Base-by-base conservation (phyloP, 805 yeast genomes). In the Pichia gijzeniarum region DNA sequence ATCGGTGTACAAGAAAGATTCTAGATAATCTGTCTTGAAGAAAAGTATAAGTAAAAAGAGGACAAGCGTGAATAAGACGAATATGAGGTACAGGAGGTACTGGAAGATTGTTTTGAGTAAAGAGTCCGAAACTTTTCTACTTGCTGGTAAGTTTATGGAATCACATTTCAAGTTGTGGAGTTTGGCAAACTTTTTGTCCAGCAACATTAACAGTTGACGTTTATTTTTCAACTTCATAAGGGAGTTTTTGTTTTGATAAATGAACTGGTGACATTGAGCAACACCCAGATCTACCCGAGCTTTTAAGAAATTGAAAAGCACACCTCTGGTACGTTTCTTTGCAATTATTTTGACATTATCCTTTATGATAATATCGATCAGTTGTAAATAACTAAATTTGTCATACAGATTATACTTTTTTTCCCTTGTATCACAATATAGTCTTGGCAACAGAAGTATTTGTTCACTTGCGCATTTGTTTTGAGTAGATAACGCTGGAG, bases 221-320 rank as follows among this genome's bases (percentile, higher is more conserved):
- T 49, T 49, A 17, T 38, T 49, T 14, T 41, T 43, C 16, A 46
- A 31, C 38, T 41, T 47, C n/a, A 28, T 4, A 3, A 49, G 21
- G 2, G 22, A 16, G 10, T n/a, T 31, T 16, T 41, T 18, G 17
- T 44, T 20, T 8, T 39, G 17, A 3, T n/a, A 13, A 5, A 49
- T n/a, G 14, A 49, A 49, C 0, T 22, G 10, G 4, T 20, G 13
- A 21, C 36, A 20, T 20, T 30, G 12, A 12, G n/a, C 7, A 31
- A 14, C 16, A 6, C 31, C n/a, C 14, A 38, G 21, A 33, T 46
- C 46, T 10, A 46, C 10, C 7, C 13, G 20, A 5, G n/a, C 6
- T 20, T 30, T 34, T 2, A 42, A 25, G 36, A 38, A 38, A 7
- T 22, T 13, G 17, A 13, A 40, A 12, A 45, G 13, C 17, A 14